These are phyloP conservation scores for Fusarium circinatum DNA, from an alignment of 2,329 filamentous ascomycete species.

Conservation along the genomic window DNA sequence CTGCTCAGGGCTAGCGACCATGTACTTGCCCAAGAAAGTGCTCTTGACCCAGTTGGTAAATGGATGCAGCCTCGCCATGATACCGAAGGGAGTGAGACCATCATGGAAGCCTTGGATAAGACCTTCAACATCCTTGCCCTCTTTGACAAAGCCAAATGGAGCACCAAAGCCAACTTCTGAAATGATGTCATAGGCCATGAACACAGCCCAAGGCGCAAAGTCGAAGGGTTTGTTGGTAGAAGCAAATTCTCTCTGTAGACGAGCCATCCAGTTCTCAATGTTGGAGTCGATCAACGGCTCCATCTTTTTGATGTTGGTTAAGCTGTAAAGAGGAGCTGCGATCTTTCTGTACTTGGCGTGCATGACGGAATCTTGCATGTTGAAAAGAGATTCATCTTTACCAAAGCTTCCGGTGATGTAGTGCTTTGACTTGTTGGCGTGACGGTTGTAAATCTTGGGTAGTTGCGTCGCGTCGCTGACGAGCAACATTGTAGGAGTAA, in stretches of 20 bases:
- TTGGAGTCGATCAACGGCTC: conserved; percentile 64
- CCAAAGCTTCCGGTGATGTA: conserved; percentile 69
- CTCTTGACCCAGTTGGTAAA: conserved; percentile 30
- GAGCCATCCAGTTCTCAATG: conserved; percentile 61
- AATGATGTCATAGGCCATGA: conserved; percentile 58
- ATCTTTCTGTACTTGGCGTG: conserved; percentile 65
- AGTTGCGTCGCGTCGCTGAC: conserved; percentile 58
- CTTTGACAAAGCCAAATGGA: conserved; percentile 57
- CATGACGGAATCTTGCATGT: conserved; percentile 62
- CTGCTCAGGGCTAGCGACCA: conserved; percentile 55
- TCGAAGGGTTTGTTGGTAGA: conserved; percentile 59
- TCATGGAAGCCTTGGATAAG: conserved; percentile 49
- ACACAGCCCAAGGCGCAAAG: conserved; percentile 54
- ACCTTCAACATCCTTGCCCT: conserved; percentile 56
- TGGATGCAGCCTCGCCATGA: conserved; percentile 57
- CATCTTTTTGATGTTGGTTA: conserved; percentile 67
- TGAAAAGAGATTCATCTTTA: conserved; percentile 65
- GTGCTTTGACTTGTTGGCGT: conserved; percentile 66
- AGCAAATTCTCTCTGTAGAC: conserved; percentile 59
- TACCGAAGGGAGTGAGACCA: conserved; percentile 25
- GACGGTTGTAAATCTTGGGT: conserved; percentile 64
- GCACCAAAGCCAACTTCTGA: conserved; percentile 57
- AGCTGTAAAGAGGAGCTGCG: conserved; percentile 64
- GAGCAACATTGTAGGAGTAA: conserved; percentile 41
- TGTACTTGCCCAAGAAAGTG: conserved; percentile 34